A percentile compares a stretch with the other conserved stretches of the same genome.
Evolutionary conservation across 176 grass and related monocot genomes (phyloP).

Genomic region (sorghum (Sorghum bicolor)): DNA sequence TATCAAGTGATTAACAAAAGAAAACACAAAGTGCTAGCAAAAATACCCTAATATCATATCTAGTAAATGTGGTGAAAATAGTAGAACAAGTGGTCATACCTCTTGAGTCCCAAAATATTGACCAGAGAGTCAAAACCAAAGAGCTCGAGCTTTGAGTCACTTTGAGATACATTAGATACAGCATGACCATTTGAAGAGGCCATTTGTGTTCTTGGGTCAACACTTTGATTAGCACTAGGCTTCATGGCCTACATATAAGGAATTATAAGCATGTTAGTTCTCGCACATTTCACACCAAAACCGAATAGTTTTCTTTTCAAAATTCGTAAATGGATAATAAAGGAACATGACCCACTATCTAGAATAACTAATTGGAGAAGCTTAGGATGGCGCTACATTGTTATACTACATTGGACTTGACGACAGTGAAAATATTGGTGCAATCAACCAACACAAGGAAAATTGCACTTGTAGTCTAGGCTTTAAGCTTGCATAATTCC

Average conservation of each 20-base stretch:
- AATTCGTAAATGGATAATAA: neutral
- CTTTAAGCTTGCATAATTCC: neutral
- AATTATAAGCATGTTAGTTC: neutral
- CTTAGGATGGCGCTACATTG: neutral
- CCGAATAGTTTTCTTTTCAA: neutral
- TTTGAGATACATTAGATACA: constrained; percentile 47
- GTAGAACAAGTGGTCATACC: constrained; percentile 33
- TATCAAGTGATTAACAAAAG: neutral
- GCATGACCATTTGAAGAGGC: constrained; percentile 46
- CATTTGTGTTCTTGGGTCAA: constrained; percentile 33
- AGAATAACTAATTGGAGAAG: neutral
- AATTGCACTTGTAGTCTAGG: neutral
- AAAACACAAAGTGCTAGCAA: neutral
- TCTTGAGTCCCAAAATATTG: constrained; percentile 92
- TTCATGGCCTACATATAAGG: constrained; percentile 45
- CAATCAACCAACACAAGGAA: neutral
- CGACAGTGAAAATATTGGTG: neutral
- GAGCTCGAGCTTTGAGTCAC: constrained; percentile 83
- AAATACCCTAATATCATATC: neutral
- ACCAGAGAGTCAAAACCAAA: constrained; percentile 97
- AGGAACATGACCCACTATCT: neutral
- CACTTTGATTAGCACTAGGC: constrained; percentile 30
- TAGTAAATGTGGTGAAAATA: neutral
- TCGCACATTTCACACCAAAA: neutral
- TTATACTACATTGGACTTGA: neutral